These are phyloP conservation scores for Colletotrichum falcatum DNA, from an alignment of 2,329 filamentous ascomycete species.

Conservation along the genomic window DNA sequence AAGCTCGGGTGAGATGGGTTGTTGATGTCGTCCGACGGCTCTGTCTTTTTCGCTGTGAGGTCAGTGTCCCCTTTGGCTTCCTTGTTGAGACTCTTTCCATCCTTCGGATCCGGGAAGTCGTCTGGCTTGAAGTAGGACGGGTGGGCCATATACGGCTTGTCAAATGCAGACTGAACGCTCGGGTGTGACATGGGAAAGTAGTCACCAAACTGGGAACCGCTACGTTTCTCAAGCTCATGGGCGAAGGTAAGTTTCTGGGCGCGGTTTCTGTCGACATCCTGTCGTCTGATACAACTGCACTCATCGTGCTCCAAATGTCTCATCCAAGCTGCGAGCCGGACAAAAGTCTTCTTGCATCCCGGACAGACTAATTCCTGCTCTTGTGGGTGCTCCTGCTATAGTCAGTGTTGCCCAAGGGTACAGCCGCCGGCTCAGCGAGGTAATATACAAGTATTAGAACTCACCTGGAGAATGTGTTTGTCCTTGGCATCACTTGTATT, in stretches of 20 bases:
- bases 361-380: conserved; percentile 59
- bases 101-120: conserved; percentile 33
- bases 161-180: conserved; percentile 25
- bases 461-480: conserved; percentile 46
- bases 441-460: neutral
- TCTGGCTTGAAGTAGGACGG: conserved; percentile 32
- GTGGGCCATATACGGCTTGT: conserved; percentile 35
- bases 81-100: conserved; percentile 42
- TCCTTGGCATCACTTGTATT: conserved; percentile 51
- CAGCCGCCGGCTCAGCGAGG: neutral
- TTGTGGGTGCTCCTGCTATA: conserved; percentile 52
- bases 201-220: conserved; percentile 39
- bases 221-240: conserved; percentile 45
- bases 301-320: conserved; percentile 58
- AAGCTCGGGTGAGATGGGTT: conserved; percentile 63
- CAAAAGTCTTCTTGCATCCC: conserved; percentile 57
- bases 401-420: conserved; percentile 30
- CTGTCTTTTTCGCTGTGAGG: conserved; percentile 43
- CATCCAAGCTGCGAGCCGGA: conserved; percentile 53
- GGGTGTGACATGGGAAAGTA: conserved; percentile 39
- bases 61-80: conserved; percentile 46
- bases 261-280: conserved; percentile 50
- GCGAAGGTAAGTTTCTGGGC: conserved; percentile 54
- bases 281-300: conserved; percentile 53
- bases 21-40: conserved; percentile 45